Evolutionary conservation across 306 rosid genomes (phyloP).

Genomic region (Pyrus betulifolia): DNA sequence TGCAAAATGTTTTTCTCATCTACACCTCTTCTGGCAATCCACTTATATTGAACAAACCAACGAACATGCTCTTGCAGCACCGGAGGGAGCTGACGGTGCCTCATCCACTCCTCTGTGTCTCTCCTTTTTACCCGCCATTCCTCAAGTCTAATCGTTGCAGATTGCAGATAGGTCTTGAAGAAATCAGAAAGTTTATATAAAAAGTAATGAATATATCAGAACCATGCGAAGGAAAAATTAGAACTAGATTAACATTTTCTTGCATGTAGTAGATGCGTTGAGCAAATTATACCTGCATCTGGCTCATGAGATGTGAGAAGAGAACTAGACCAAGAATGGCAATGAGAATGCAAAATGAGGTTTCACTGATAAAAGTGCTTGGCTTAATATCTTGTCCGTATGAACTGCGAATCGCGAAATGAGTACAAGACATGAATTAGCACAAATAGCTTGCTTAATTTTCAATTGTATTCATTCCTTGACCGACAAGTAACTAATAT

Average conservation of each 20-base stretch:
- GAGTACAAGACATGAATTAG: background rate
- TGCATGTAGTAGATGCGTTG: background rate
- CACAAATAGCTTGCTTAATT: background rate
- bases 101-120: constrained; percentile 98
- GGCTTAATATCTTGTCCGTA: constrained; percentile 66
- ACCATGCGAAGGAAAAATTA: background rate
- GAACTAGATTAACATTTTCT: background rate
- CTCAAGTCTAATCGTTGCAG: constrained; percentile 75
- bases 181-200: background rate
- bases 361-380: constrained; percentile 44
- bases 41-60: constrained; percentile 71
- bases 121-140: constrained; percentile 78
- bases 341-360: constrained; percentile 51
- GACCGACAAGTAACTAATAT: background rate
- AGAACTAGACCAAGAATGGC: constrained; percentile 66
- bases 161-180: constrained; percentile 66
- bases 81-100: constrained; percentile 77
- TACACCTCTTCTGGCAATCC: constrained; percentile 91
- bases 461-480: background rate
- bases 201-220: background rate
- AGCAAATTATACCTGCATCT: constrained; percentile 65
- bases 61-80: constrained; percentile 75
- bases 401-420: constrained; percentile 40
- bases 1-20: constrained; percentile 73
- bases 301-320: constrained; percentile 84